Base-by-base conservation (phyloP, 805 yeast genomes). In the Wickerhamomyces xylosicus region DNA sequence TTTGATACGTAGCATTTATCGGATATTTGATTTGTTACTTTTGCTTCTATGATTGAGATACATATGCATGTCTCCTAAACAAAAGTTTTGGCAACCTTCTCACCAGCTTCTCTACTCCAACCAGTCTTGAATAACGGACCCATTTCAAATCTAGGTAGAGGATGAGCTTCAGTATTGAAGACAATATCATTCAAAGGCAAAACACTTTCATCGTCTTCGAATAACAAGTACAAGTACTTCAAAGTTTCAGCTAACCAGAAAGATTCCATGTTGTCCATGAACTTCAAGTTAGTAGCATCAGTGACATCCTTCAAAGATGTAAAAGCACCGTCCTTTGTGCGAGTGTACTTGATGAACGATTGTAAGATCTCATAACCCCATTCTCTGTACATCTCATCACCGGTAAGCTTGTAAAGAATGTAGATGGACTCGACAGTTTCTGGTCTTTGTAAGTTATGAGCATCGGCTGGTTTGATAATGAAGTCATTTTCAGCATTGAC, bases 221-320 rank as follows among this genome's bases (percentile, higher is more conserved):
- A 86, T 45, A 86, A 63, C 41, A 85, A 61, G 52, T 85, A 85
- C 32, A 87, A 65, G 59, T 87, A 89, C 59, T 89, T 89, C 55
- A 89, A 69, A 3, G 97, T 89, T 58, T 89, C 96, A 2, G 95
- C 89, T 37, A 85, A 67, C 97, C 97, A 89, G 66, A 85, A 86
- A 17, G 94, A 80, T 60, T 87, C 96, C 75, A 84, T 74, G 53
- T 84, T 85, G 58, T 89, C 92, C 39, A 70, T 61, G 44, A 56
- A 57, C 17, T 55, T 52, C 3, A 89, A 77, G 27, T 78, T 75
- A 7, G 62, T 46, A 2, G 50, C 45, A 21, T 21, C 25, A 2
- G 84, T 74, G 35, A 85, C 89, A 55, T 84, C 85, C 37, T 70
- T 63, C 46, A 87, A 60, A 8, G 83, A 73, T 2, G 85, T 69